These are phyloP conservation scores for Discostella pseudostelligera DNA, from an alignment of 108 stramenopile species.

Conservation along the genomic window DNA sequence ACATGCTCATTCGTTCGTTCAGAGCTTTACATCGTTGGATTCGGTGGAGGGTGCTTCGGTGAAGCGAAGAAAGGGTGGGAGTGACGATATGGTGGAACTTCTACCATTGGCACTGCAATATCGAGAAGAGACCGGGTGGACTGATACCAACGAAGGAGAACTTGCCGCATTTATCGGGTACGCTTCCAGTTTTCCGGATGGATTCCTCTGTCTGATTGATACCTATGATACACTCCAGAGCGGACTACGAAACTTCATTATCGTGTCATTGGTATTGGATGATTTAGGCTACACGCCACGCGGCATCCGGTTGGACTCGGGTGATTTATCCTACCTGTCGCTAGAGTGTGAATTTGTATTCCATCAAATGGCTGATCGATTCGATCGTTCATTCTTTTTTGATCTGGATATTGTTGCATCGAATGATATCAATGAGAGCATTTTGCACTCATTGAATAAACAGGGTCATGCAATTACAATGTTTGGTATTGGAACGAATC, in stretches of 20 bases:
- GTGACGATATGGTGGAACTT: slow-evolving; percentile 42
- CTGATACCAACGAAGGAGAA: slow-evolving; percentile 89
- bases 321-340: slow-evolving; percentile 91
- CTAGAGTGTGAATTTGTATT: slow-evolving; percentile 60
- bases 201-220: slow-evolving; percentile 95
- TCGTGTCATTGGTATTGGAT: slow-evolving; percentile 87
- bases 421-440: slow-evolving; percentile 97
- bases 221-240: slow-evolving; percentile 95
- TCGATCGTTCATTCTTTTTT: slow-evolving; percentile 54
- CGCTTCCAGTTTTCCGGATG: slow-evolving; percentile 90
- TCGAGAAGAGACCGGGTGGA: slow-evolving; percentile 46
- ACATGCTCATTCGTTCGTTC: slow-evolving; percentile 97
- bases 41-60: slow-evolving; percentile 61
- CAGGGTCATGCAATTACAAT: slow-evolving; percentile 91
- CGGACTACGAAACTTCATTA: slow-evolving; percentile 91
- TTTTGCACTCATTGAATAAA: slow-evolving; percentile 64
- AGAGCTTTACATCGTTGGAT: slow-evolving; percentile 71
- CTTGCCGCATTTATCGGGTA: slow-evolving; percentile 96
- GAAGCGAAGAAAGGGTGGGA: slow-evolving; percentile 22
- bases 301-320: slow-evolving; percentile 94
- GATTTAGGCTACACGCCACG: slow-evolving; percentile 87
- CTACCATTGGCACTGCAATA: slow-evolving; percentile 59
- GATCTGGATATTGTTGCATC: slow-evolving; percentile 88
- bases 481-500: slow-evolving; percentile 97
- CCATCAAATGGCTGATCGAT: slow-evolving; percentile 45